These are phyloP conservation scores for Zopfochytrium polystomum DNA, from an alignment of 371 early-diverging fungal species.

Conservation along the genomic window DNA sequence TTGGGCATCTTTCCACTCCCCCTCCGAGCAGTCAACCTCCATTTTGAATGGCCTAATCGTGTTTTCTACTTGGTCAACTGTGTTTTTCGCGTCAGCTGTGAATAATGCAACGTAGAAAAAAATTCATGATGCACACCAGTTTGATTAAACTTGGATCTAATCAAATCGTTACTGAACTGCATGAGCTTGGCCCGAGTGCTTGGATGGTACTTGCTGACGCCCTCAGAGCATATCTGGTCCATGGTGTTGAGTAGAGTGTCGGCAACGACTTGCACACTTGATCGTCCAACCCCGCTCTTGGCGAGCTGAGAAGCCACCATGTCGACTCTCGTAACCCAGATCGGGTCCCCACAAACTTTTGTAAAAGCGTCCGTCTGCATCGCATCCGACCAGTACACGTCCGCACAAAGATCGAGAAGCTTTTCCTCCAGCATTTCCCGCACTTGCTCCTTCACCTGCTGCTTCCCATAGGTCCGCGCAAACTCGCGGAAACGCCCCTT, in stretches of 20 bases:
- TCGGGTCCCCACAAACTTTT: conserved; percentile 52
- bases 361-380: conserved; percentile 61
- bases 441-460: conserved; percentile 84
- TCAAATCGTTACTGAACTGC: conserved; percentile 75
- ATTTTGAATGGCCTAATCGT: conserved; percentile 97
- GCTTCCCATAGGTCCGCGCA: conserved; percentile 81
- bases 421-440: conserved; percentile 84
- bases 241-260: conserved; percentile 81
- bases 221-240: conserved; percentile 71
- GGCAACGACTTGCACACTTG: conserved; percentile 84
- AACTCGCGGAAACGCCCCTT: conserved; percentile 92
- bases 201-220: conserved; percentile 84
- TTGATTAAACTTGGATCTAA: conserved; percentile 78
- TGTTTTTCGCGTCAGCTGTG: background rate
- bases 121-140: conserved; percentile 19
- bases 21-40: conserved; percentile 87
- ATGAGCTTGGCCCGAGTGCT: conserved; percentile 75
- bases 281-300: conserved; percentile 89
- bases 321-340: conserved; percentile 83
- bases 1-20: conserved; percentile 89
- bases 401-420: conserved; percentile 85
- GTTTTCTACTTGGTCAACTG: conserved; percentile 94
- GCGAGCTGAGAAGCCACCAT: conserved; percentile 80
- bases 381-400: conserved; percentile 88
- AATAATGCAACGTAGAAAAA: background rate